Percentiles rank a stretch among this genome's conserved stretches.
Conservation (phyloP, 768 basidiomycete species). For the Megacollybia marginata region DNA sequence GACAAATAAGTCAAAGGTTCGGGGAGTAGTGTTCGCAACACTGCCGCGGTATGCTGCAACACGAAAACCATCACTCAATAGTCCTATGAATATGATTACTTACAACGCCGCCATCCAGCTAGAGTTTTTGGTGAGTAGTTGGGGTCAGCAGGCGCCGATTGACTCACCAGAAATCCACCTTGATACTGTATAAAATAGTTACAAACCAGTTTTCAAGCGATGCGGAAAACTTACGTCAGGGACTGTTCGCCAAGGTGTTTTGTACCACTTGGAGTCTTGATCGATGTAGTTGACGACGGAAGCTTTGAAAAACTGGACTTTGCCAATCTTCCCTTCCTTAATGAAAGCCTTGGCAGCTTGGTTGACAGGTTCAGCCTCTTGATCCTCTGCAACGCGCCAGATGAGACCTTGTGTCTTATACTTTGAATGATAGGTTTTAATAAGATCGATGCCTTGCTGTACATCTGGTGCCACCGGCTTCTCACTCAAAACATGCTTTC, state of each 20-base stretch:
- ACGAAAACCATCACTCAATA: constrained; percentile 1
- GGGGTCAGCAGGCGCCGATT: no score
- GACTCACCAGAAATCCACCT: constrained; percentile 73
- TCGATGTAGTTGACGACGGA: constrained; percentile 46
- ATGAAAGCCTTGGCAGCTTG: constrained; percentile 42
- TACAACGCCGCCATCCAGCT: constrained; percentile 79
- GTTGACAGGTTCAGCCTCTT: constrained; percentile 57
- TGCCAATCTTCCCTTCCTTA: constrained; percentile 58
- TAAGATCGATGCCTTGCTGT: constrained; percentile 50
- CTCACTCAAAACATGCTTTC: constrained; percentile 87
- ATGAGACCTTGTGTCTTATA: constrained; percentile 64
- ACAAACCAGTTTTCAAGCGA: neutral
- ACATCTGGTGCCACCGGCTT: constrained; percentile 80
- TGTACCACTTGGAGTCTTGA: constrained; percentile 65
- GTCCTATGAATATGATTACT: constrained; percentile 16
- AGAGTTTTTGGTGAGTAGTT: constrained; percentile 4
- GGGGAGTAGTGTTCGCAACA: constrained; percentile 54
- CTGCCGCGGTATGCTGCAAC: constrained; percentile 52
- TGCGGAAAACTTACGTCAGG: constrained; percentile 53
- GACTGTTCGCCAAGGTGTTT: constrained; percentile 76
- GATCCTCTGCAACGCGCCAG: constrained; percentile 82
- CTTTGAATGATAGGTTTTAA: constrained; percentile 54
- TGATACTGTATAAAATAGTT: constrained; percentile 51
- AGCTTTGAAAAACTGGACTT: constrained; percentile 60
- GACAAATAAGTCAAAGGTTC: constrained; percentile 46